Evolutionary conservation across 768 basidiomycete genomes (phyloP), one percentile per base, ranked within the genome.

Genomic region (Sarcomyxa edulis): DNA sequence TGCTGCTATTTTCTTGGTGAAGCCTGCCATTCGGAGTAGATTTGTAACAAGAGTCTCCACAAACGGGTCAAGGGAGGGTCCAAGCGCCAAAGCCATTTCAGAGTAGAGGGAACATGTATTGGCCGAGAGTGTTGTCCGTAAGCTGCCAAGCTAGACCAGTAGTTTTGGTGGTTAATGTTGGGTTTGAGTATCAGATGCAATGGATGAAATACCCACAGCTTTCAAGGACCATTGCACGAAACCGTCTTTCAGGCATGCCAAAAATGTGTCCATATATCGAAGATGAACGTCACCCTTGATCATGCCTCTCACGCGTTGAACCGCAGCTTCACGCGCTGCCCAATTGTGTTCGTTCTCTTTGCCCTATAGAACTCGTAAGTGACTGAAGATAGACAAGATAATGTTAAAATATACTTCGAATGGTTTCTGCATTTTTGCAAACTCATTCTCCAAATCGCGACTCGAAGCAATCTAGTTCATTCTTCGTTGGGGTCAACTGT

Each of bases 261-360:
- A 53, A 54, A 98, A 97, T 2, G 72, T 64, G 2, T 92, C 90
- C 4, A 69, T 56, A 55, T 81, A 92, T 40, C 85, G 76, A 22
- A 66, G 56, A 55, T 88, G 81, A 3, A 85, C 84, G 26, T 87
- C 88, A 19, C 91, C 91, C 53, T 81, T 84, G 40, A 97, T 62
- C 87, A 96, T 91, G 12, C 93, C 88, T 30, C 93, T 76, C 6
- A 97, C 84, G 12, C 79, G 73, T 29, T 76, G 68, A 44, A 94
- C 71, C 7, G 84, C 72, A 48, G 72, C 74, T 45, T 99, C 95
- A 42, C 95, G 75, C 20, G 70, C 65, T 29, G 76, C 70, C 95
- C 95, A 99, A 50, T 99, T 99, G 46, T 94, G 89, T 55, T 99
- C 95, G 1, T 87, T 86, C 64, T 99, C 95, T 63, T 78, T 95